Percentiles rank a stretch among this genome's conserved stretches.
Evolutionary conservation across 208 protist species (phyloP).

Genomic region (Entamoeba histolytica): DNA sequence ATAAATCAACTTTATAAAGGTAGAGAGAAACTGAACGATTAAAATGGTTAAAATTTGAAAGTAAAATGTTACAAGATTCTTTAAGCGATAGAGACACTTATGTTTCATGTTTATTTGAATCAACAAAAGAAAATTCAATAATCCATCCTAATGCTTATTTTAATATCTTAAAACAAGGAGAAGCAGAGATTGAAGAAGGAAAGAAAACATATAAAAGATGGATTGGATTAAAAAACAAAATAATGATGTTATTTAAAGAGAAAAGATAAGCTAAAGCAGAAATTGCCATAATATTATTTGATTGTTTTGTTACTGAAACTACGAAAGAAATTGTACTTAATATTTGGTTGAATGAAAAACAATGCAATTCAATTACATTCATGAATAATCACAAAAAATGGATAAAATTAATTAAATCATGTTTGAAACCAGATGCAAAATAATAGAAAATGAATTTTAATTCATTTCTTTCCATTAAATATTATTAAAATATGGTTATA

Average conservation of each 20-base stretch:
- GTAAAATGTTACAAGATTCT: background rate
- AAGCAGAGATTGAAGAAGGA: background rate
- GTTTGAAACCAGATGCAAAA: background rate
- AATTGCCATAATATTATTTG: background rate
- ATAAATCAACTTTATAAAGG: background rate
- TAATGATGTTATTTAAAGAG: background rate
- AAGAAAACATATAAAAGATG: background rate
- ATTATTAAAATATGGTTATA: no score
- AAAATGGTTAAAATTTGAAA: background rate
- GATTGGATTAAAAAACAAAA: background rate
- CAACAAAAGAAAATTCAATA: background rate
- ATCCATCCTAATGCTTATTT: background rate
- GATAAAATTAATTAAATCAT: background rate
- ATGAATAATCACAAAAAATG: background rate
- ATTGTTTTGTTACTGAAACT: background rate
- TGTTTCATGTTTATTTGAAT: background rate
- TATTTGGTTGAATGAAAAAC: background rate
- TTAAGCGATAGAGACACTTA: background rate
- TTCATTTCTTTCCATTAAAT: no score
- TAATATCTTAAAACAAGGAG: background rate
- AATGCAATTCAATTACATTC: background rate
- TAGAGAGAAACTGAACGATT: background rate
- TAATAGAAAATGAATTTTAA: no score
- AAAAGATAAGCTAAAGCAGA: background rate
- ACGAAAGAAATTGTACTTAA: background rate